Evolutionary conservation across 202 grass and related monocot genomes (phyloP), one percentile per base, ranked within the genome.

Genomic region (Panicum hallii): DNA sequence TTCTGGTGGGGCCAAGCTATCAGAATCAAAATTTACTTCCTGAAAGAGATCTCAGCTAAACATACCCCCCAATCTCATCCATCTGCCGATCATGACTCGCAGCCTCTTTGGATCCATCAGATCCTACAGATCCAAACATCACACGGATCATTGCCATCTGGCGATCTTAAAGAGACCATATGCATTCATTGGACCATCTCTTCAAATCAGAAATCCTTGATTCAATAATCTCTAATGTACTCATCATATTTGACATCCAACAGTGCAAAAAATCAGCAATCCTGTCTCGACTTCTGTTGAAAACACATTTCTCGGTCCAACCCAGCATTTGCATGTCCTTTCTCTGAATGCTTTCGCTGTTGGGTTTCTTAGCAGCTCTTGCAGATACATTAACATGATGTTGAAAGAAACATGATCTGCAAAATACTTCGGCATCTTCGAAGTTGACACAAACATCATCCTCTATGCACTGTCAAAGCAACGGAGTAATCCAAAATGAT

Each of bases 401-500:
- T 26, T 52, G 56, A 42, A 75, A 50, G 38, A 82, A 32, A 32
- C 23, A 17, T 8, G 14, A 19, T 16, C 46, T 50, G 23, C 70
- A 50, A 50, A 16, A 72, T 72, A 34, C 26, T 52, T 11, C 7
- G 0, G 46, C 43, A 9, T 42, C 53, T 82, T 72, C 64, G 58
- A 77, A 56, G 38, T 28, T 15, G 15, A 43, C 3, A 81, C 2
- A 9, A 41, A 55, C 44, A 77, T n/a, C 49, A 16, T 72, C 78
- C 13, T 53, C 66, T 40, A 67, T 41, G 28, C 9, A 44, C 45
- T 57, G 38, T 28, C 40, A 72, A 20, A 20, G 26, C 30, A 32
- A 82, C 13, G 58, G 55, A 85, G 36, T 40, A 50, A 67, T 67
- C 79, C 70, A 82, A 41, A 8, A 23, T 49, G 48, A 9, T 23